Evolutionary conservation across 1,284 basidiomycete species (phyloP), one percentile per base, ranked within the genome.

Genomic region (Ganoderma lucidum): DNA sequence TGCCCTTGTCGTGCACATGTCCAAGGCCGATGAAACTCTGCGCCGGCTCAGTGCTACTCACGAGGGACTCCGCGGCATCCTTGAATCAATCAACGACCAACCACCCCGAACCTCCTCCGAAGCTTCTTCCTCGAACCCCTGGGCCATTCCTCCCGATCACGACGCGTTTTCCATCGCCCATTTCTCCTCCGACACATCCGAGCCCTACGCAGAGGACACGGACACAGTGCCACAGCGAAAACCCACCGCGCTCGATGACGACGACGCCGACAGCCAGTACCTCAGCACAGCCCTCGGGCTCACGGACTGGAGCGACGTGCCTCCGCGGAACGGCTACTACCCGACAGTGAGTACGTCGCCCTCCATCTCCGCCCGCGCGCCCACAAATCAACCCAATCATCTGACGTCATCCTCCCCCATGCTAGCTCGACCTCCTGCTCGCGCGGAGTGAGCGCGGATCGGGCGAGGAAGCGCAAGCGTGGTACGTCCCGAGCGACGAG

Each of bases 41-140:
- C 53, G 19, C 53, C 14, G 28, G 30, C 30, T 56, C 53, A 56
- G 35, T 17, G 32, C 32, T 30, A 56, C 53, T 17, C 53, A 19
- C 14, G 30, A 56, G 53, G 53, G 35, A 35, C 53, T 56, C 53
- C 30, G 30, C 53, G 53, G 23, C 53, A 32, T 56, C 30, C 30
- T 56, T 30, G 53, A 56, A 14, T 30, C 53, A 17, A 32, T 56
- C 30, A 56, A 56, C 23, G 17, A 32, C 53, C 53, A 9, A 10
- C 14, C 30, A 30, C 30, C 28, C 30, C 14, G 15, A 2, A 30
- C 14, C 30, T 56, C 53, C 0, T 12, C 53, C 3, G 14, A 32
- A 83, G 28, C 30, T 35, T 35, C 28, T 30, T 35, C 53, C 14
- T 56, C 30, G 30, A 35, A 35, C 53, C 53, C 53, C 15, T 51